These are phyloP conservation scores for Aspergillus japonicus DNA, from an alignment of 2,329 filamentous ascomycete genomes.

Conservation along the genomic window DNA sequence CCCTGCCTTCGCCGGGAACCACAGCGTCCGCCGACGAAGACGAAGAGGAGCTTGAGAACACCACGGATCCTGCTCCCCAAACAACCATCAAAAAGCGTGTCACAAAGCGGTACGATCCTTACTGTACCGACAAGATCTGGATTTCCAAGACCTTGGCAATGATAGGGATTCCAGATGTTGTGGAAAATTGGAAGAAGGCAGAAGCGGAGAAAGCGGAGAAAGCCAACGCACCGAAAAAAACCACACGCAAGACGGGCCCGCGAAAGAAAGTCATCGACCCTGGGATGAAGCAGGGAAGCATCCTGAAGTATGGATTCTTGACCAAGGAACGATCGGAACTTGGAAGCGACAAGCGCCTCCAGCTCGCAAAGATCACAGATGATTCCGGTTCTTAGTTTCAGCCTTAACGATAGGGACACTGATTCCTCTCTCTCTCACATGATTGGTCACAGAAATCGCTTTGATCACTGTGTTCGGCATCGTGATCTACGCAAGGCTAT, in stretches of 20 bases:
- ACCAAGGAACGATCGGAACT: constrained; percentile 36
- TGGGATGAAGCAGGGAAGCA: constrained; percentile 42
- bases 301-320: constrained; percentile 42
- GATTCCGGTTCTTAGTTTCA: not conserved
- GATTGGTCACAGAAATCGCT: not conserved
- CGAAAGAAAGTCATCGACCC: constrained; percentile 42
- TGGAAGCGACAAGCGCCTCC: constrained; percentile 28
- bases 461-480: no score
- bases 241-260: constrained; percentile 28
- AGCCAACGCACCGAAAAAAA: constrained; percentile 26
- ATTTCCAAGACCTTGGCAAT: constrained; percentile 64
- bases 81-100: constrained; percentile 27
- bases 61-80: constrained; percentile 22
- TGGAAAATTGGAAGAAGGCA: constrained; percentile 62
- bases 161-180: constrained; percentile 63
- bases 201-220: constrained; percentile 29
- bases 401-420: not conserved
- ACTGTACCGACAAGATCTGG: constrained; percentile 66
- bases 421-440: not conserved
- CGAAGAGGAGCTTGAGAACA: constrained; percentile 31
- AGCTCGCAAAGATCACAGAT: constrained; percentile 31
- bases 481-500: not conserved
- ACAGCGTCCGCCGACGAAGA: constrained; percentile 33
- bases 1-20: constrained; percentile 36
- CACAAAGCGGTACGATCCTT: constrained; percentile 59